These are phyloP conservation scores for Prunus mira DNA, from an alignment of 306 rosid genomes.

Conservation along the genomic window DNA sequence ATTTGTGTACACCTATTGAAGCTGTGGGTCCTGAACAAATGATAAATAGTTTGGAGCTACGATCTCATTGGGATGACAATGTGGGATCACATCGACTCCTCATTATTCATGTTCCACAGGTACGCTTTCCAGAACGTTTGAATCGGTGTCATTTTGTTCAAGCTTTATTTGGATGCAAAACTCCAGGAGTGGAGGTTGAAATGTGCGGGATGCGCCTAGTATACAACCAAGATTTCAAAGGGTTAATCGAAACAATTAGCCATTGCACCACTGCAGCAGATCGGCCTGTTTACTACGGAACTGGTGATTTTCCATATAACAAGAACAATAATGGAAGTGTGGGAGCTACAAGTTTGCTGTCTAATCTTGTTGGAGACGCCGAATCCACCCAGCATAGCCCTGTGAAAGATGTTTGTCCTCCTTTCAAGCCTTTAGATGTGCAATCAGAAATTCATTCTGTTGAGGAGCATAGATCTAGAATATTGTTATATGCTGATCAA, in stretches of 20 bases:
- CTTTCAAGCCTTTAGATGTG: neutral
- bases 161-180: neutral
- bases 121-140: neutral
- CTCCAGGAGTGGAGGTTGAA: slow-evolving; percentile 7
- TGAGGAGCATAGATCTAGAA: neutral
- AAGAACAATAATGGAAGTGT: neutral
- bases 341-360: neutral
- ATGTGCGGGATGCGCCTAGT: slow-evolving; percentile 12
- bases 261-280: neutral
- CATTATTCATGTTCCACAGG: slow-evolving; percentile 8
- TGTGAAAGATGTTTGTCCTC: neutral
- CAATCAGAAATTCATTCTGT: neutral
- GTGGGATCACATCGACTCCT: neutral
- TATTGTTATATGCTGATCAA: too few relatives aligned
- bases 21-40: too few relatives aligned
- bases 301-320: neutral
- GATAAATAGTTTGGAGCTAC: neutral
- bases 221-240: slow-evolving; percentile 5
- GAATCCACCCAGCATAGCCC: neutral
- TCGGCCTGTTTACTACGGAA: neutral
- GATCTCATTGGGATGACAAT: neutral
- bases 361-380: neutral
- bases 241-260: slow-evolving; percentile 8
- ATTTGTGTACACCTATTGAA: neutral
- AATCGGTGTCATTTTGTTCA: slow-evolving; percentile 2